These are phyloP conservation scores for Posidonia australis DNA, from an alignment of 106 monocot species.

Conservation along the genomic window DNA sequence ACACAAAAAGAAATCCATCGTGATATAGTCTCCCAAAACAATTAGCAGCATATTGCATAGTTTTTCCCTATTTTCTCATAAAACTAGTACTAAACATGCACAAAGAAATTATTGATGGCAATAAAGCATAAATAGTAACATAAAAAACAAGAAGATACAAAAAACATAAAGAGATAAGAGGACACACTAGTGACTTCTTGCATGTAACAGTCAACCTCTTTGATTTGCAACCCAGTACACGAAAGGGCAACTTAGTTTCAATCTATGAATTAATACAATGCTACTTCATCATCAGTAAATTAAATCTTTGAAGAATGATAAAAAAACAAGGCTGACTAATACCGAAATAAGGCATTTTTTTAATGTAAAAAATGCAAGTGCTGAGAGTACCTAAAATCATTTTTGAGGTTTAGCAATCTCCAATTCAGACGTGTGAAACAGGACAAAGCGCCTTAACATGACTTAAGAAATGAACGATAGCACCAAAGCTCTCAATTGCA, in stretches of 20 bases:
- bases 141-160: too few species aligned
- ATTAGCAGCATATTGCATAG: too few species aligned
- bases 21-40: too few species aligned
- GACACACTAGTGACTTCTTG: constrained; percentile 88
- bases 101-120: neutral
- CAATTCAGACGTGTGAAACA: constrained; percentile 86
- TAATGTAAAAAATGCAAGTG: neutral
- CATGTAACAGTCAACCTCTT: constrained; percentile 89
- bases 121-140: too few species aligned
- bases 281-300: too few species aligned
- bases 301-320: neutral
- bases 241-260: constrained; percentile 80
- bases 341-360: too few species aligned
- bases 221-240: constrained; percentile 95
- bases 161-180: too few species aligned
- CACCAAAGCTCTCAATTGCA: constrained; percentile 69
- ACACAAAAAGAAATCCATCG: neutral
- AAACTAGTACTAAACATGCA: neutral
- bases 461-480: constrained; percentile 75
- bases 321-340: too few species aligned
- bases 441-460: constrained; percentile 97
- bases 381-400: constrained; percentile 69
- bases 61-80: too few species aligned
- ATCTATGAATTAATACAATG: constrained; percentile 27
- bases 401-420: constrained; percentile 73